Evolutionary conservation across 306 rosid species (phyloP).

Genomic region (Geum urbanum): DNA sequence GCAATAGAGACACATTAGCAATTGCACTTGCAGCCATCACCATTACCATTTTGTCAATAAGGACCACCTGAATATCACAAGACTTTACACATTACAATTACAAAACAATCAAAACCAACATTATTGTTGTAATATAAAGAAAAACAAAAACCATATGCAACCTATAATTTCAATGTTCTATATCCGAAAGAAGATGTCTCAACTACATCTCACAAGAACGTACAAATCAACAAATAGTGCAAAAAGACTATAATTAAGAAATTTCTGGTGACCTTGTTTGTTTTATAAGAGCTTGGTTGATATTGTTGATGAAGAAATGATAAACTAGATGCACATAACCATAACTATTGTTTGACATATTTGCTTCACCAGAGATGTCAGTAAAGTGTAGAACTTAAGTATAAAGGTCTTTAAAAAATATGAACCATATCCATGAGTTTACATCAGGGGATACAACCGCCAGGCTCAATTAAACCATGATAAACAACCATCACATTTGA

Average conservation of each 20-base stretch:
- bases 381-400: slow-evolving; percentile 6
- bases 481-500: slow-evolving; percentile 29
- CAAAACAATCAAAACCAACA: neutral
- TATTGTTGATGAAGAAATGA: no score
- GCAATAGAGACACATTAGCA: slow-evolving; percentile 28
- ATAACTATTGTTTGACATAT: no score
- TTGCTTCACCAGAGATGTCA: no score
- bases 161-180: no score
- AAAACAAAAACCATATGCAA: no score
- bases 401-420: neutral
- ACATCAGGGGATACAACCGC: neutral
- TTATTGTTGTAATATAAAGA: no score
- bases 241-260: no score
- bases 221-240: no score
- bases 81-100: neutral
- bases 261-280: no score
- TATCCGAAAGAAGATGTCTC: neutral
- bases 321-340: no score
- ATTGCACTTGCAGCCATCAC: slow-evolving; percentile 35
- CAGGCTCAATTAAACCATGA: neutral
- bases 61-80: neutral
- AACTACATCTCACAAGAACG: neutral
- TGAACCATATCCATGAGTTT: neutral
- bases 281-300: no score
- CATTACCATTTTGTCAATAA: slow-evolving; percentile 25